A percentile compares a stretch with the other conserved stretches of the same genome.
Evolutionary conservation across 805 yeast genomes (phyloP).

Genomic region (Monosporozyma unispora): DNA sequence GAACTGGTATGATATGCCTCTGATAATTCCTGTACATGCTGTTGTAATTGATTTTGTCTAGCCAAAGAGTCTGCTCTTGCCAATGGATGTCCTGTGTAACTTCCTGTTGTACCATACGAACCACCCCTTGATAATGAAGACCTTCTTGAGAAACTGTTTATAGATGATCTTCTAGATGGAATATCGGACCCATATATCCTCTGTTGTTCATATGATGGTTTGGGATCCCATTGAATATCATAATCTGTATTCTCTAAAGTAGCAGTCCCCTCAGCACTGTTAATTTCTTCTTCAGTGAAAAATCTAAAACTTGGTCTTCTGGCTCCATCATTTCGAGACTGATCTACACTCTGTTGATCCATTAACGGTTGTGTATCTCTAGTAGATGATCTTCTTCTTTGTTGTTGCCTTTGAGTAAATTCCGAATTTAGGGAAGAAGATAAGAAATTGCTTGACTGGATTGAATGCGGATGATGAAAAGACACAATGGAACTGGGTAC

Average conservation of each 20-base stretch:
- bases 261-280: slow-evolving; percentile 81
- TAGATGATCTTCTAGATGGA: slow-evolving; percentile 22
- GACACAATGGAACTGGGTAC: slow-evolving; percentile 73
- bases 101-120: slow-evolving; percentile 6
- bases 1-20: slow-evolving; percentile 11
- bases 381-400: neutral
- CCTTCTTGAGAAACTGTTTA: slow-evolving; percentile 14
- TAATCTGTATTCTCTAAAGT: slow-evolving; percentile 66
- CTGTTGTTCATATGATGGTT: slow-evolving; percentile 40
- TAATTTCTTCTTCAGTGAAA: slow-evolving; percentile 76
- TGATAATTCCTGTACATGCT: neutral
- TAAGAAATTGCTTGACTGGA: slow-evolving; percentile 25
- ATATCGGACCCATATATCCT: slow-evolving; percentile 27
- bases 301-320: slow-evolving; percentile 54
- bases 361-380: slow-evolving; percentile 1
- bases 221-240: slow-evolving; percentile 62
- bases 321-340: slow-evolving; percentile 21
- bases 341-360: slow-evolving; percentile 22
- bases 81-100: slow-evolving; percentile 17
- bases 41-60: slow-evolving; percentile 13
- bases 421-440: slow-evolving; percentile 14
- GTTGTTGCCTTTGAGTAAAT: slow-evolving; percentile 16
- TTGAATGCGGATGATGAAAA: slow-evolving; percentile 61
- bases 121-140: slow-evolving; percentile 14
- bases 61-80: slow-evolving; percentile 16